Evolutionary conservation across 1,284 basidiomycete species (phyloP).

Genomic region (Tilletia caries): DNA sequence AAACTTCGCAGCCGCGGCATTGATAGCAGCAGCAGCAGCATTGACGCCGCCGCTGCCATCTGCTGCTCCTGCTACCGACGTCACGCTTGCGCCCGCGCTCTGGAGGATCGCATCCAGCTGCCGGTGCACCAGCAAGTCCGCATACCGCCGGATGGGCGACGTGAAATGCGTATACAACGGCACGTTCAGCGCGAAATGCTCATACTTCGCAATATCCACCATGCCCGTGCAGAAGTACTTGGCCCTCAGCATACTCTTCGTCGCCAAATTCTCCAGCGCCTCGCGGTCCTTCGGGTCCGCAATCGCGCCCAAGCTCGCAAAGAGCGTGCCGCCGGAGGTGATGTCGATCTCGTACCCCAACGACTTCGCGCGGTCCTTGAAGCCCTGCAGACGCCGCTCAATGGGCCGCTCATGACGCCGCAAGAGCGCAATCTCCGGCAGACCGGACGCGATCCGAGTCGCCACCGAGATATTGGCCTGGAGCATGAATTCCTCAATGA

Average conservation of each 20-base stretch:
- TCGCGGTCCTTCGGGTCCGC: slow-evolving; percentile 61
- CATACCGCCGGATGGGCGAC: slow-evolving; percentile 62
- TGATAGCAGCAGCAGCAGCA: no score
- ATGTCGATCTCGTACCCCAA: slow-evolving; percentile 79
- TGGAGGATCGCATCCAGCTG: slow-evolving; percentile 79
- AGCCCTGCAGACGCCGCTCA: slow-evolving; percentile 62
- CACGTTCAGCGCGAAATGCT: slow-evolving; percentile 83
- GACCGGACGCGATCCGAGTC: slow-evolving; percentile 83
- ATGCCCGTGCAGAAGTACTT: slow-evolving; percentile 99
- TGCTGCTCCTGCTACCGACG: no score
- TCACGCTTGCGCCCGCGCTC: no score
- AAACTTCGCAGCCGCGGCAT: slow-evolving; percentile 73
- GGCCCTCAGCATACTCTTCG: slow-evolving; percentile 83
- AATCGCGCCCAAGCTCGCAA: slow-evolving; percentile 75
- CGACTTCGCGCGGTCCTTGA: slow-evolving; percentile 62
- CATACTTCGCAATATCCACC: slow-evolving; percentile 97
- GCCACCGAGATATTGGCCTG: slow-evolving; percentile 85
- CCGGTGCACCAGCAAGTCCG: slow-evolving; percentile 92
- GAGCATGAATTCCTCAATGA: slow-evolving; percentile 97
- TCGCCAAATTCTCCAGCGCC: slow-evolving; percentile 74
- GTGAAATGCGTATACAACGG: slow-evolving; percentile 98
- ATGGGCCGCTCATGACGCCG: slow-evolving; percentile 88
- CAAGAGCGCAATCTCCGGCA: slow-evolving; percentile 90
- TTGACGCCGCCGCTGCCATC: no score
- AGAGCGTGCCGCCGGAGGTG: slow-evolving; percentile 74